Evolutionary conservation across 345 rosid species (phyloP).

Genomic region (Hevea brasiliensis): DNA sequence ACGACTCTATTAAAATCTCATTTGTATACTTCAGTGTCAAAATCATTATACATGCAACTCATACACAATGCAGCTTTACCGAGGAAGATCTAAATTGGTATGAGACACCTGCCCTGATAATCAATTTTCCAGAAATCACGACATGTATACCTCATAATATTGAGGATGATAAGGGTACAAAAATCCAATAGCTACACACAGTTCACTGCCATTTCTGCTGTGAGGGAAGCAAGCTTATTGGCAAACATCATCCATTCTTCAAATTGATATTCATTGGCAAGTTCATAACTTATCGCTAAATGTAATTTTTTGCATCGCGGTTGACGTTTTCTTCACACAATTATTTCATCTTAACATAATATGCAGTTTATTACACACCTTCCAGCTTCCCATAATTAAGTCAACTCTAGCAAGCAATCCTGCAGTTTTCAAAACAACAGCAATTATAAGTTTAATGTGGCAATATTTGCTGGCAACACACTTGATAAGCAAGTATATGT

Average conservation of each 20-base stretch:
- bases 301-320: not conserved
- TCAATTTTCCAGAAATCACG: not conserved
- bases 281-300: not conserved
- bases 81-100: not conserved
- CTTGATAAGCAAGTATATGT: too few species aligned
- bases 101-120: not conserved
- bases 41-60: not conserved
- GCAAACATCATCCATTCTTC: conserved; percentile 8
- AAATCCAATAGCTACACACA: not conserved
- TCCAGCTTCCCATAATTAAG: conserved; percentile 5
- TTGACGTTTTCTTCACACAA: not conserved
- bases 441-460: not conserved
- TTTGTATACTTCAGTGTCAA: not conserved
- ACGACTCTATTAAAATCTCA: not conserved
- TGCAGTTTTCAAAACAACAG: conserved; percentile 1
- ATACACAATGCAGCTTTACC: not conserved
- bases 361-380: conserved; percentile 4
- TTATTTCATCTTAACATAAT: conserved; percentile 14
- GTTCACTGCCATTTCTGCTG: not conserved
- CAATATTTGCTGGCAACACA: too few species aligned
- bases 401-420: conserved; percentile 11
- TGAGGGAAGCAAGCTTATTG: conserved; percentile 5
- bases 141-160: not conserved
- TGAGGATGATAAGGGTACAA: not conserved
- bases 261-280: not conserved